Base-by-base conservation (phyloP, 345 rosid genomes). In the Corchorus olitorius region DNA sequence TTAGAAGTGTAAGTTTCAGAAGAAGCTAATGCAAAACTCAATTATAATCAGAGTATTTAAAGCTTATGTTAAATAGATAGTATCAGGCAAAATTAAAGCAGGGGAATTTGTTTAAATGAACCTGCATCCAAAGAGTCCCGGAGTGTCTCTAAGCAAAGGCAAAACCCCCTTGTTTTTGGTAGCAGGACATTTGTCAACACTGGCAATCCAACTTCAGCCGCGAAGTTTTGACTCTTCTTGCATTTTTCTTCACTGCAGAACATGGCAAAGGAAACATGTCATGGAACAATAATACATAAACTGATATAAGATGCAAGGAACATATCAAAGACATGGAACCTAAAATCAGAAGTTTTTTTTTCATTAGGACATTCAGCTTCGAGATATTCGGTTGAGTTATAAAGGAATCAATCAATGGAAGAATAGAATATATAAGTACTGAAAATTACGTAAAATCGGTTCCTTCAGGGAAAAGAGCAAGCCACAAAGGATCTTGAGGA, bases 391-490 rank as follows among this genome's bases (percentile, higher is more conserved):
- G 8, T 59, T 59, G 12, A 59, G 37, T 12, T 10, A 12, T 27
- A 27, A 27, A 59, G 11, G 64, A 11, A 27, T 59, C 17, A 12
- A 59, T 12, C 17, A 12, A 59, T 12, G 64, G 0, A 16, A 59
- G 3, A 6, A 56, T 48, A 50, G 73, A 82, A 77, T 69, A 66
- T 35, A 43, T 49, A 70, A 65, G 78, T 60, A 59, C 37, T 9
- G 72, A 75, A 76, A 46, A 73, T 59, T 87, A 93, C 97, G 93
- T 88, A 81, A 86, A 93, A 84, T 93, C 94, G 43, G 98, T 93
- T 83, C 98, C 98, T 84, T 93, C 94, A 0, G 98, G 98, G 85
- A 93, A 93, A 27, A 93, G 88, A 74, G 92, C 91, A 65, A 93
- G 98, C 98, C 98, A 93, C 48, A 93, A 86, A 27, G 93, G 91